These are phyloP conservation scores for Cytidiella melzeri DNA, from an alignment of 768 basidiomycete genomes.

Conservation along the genomic window DNA sequence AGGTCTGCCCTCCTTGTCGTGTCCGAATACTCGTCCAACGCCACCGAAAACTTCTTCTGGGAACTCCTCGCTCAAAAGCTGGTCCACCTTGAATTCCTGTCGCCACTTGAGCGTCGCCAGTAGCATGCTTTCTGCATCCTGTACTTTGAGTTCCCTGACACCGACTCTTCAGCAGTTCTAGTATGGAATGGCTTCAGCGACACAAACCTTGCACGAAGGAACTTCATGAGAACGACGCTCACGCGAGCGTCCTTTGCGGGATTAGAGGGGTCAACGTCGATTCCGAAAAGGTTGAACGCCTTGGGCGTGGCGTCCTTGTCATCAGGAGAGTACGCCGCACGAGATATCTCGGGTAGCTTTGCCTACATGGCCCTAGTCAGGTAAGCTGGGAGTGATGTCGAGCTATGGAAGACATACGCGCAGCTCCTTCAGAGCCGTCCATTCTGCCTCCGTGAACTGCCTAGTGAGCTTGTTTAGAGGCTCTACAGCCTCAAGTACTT, in stretches of 20 bases:
- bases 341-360: constrained; percentile 47
- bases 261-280: constrained; percentile 53
- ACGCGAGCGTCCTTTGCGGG: constrained; percentile 51
- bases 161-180: neutral
- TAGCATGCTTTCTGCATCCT: constrained; percentile 59
- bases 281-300: constrained; percentile 64
- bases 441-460: constrained; percentile 67
- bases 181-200: too few relatives aligned
- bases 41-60: constrained; percentile 32
- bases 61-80: constrained; percentile 45
- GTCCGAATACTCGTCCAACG: constrained; percentile 59
- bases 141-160: constrained; percentile 43
- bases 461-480: constrained; percentile 65
- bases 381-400: neutral
- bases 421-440: constrained; percentile 62
- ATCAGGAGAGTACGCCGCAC: constrained; percentile 51
- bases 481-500: constrained; percentile 41
- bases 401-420: constrained; percentile 38
- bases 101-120: constrained; percentile 68
- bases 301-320: constrained; percentile 43
- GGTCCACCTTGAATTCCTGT: constrained; percentile 56
- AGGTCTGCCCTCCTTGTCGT: constrained; percentile 66
- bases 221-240: constrained; percentile 78
- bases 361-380: constrained; percentile 11
- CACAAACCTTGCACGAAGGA: constrained; percentile 31